Conservation (phyloP, 306 rosid species). For the Rubus parviflorus region DNA sequence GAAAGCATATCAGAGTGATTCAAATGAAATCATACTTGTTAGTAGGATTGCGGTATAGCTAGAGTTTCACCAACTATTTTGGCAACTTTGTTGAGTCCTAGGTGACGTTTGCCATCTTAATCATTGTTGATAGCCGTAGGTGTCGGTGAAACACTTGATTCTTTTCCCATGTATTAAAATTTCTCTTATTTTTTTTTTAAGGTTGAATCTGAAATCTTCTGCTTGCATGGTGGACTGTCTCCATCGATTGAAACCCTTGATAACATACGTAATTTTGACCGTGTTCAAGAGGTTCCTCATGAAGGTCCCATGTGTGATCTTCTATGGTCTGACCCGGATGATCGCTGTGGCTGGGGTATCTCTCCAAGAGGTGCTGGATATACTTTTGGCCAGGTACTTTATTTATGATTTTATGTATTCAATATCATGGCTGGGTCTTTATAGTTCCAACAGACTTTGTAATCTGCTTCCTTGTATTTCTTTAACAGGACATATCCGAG, state of each 20-base stretch:
- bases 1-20: neutral
- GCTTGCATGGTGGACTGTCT: conserved; percentile 92
- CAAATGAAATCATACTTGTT: neutral
- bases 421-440: neutral
- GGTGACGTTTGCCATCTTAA: neutral
- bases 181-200: conserved; percentile 18
- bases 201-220: conserved; percentile 97
- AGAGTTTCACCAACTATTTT: neutral
- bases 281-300: conserved; percentile 99
- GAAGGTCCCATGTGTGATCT: conserved; percentile 99
- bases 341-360: conserved; percentile 98
- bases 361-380: conserved; percentile 97
- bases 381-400: conserved; percentile 85
- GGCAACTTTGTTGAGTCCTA: neutral
- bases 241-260: conserved; percentile 96
- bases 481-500: conserved; percentile 83
- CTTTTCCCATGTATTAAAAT: neutral
- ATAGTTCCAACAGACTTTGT: neutral
- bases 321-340: conserved; percentile 96
- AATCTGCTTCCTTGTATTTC: conserved; percentile 12
- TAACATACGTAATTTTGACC: conserved; percentile 84
- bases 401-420: neutral
- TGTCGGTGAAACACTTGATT: neutral
- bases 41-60: neutral
- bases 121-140: neutral